These are phyloP conservation scores for Thraustotheca clavata DNA, from an alignment of 352 stramenopile species.

Conservation along the genomic window DNA sequence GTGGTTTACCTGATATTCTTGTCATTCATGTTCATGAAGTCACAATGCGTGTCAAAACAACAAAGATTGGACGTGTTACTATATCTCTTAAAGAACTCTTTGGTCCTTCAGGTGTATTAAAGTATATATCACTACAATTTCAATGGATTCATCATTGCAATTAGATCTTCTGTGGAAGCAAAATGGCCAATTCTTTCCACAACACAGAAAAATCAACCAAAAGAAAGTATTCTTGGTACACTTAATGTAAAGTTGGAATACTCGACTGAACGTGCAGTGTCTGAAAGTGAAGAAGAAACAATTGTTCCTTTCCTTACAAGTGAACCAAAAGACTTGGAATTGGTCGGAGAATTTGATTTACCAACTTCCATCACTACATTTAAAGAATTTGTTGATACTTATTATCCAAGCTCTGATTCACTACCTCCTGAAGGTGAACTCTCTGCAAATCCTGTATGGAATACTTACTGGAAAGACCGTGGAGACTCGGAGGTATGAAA, in stretches of 20 bases:
- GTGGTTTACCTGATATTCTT: conserved; percentile 66
- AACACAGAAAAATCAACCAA: conserved; percentile 27
- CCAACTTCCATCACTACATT: conserved; percentile 40
- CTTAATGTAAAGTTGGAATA: conserved; percentile 62
- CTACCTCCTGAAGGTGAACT: conserved; percentile 26
- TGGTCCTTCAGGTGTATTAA: conserved; percentile 60
- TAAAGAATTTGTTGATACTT: conserved; percentile 55
- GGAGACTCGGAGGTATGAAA: conserved; percentile 45
- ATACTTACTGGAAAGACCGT: conserved; percentile 56
- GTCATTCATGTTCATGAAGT: conserved; percentile 80
- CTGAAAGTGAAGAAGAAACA: conserved; percentile 27
- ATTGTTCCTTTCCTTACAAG: conserved; percentile 61
- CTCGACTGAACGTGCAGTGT: conserved; percentile 31
- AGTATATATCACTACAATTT: conserved; percentile 22
- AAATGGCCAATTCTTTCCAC: conserved; percentile 66
- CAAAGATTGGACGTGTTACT: conserved; percentile 70
- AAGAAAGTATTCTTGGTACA: conserved; percentile 46
- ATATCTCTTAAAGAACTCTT: conserved; percentile 69
- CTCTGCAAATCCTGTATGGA: conserved; percentile 26
- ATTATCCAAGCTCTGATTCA: conserved; percentile 44
- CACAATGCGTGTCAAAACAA: conserved; percentile 70
- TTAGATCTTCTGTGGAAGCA: conserved; percentile 31
- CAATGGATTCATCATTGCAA: not conserved
- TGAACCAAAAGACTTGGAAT: conserved; percentile 48
- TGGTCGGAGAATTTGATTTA: conserved; percentile 60